A percentile compares a stretch with the other conserved stretches of the same genome.
Evolutionary conservation across 441 rosid species (phyloP).

Genomic region (Bruguiera hainesii): DNA sequence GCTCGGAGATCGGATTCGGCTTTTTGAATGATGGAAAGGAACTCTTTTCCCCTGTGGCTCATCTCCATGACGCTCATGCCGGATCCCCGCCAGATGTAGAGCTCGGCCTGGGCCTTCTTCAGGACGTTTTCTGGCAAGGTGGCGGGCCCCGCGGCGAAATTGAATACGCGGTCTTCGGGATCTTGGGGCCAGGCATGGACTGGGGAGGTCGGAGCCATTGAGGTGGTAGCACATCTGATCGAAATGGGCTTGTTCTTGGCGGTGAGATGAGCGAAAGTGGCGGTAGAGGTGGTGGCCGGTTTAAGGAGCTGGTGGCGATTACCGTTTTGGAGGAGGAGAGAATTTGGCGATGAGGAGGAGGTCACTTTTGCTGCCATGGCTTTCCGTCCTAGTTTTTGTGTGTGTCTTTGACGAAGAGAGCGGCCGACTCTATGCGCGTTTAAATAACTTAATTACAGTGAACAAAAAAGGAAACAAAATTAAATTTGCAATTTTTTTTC

Average conservation of each 20-base stretch:
- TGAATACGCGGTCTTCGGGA: conserved; percentile 60
- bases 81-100: conserved; percentile 84
- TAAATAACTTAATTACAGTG: no score
- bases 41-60: conserved; percentile 97
- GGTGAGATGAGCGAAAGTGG: conserved; percentile 3
- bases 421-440: background rate
- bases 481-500: no score
- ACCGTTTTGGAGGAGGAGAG: conserved; percentile 50
- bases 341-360: conserved; percentile 25
- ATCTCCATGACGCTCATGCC: conserved; percentile 99
- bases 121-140: conserved; percentile 73
- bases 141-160: conserved; percentile 98
- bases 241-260: conserved; percentile 30
- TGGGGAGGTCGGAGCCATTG: conserved; percentile 17
- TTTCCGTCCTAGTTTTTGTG: conserved; percentile 4
- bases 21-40: conserved; percentile 81
- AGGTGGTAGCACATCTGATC: conserved; percentile 44
- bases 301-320: conserved; percentile 24
- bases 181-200: conserved; percentile 35
- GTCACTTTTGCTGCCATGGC: conserved; percentile 45
- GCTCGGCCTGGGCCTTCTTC: conserved; percentile 79
- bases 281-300: conserved; percentile 28
- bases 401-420: conserved; percentile 1
- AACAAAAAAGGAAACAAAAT: no score
- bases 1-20: conserved; percentile 88